Base-by-base conservation (phyloP, 83 land plant species). In the Picea engelmannii region DNA sequence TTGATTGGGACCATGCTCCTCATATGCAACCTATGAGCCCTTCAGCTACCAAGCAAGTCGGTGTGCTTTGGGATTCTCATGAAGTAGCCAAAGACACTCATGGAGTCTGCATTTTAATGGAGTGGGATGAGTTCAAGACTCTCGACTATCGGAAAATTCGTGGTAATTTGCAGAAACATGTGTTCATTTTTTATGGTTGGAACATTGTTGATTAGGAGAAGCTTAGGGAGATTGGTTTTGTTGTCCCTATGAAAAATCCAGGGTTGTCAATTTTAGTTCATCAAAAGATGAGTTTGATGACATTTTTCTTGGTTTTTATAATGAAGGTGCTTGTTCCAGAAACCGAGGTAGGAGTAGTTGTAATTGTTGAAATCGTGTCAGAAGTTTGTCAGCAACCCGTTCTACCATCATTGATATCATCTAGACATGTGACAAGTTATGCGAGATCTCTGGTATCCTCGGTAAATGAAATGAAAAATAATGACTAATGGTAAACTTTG, bases 21-120 rank as follows among this genome's bases (percentile, higher is more conserved):
- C 95, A 93, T 73, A 88, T 91, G 64, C 90, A 91, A 76, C 95
- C 95, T 21, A 85, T 87, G 88, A 93, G 93, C 84, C 95, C 93
- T 59, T 80, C 91, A 1, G 71, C 91, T 3, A 88, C 86, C 59
- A 91, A 93, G 83, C 84, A 87, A 66, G 93, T 93, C 18, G 58
- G 62, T 24, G 83, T 84, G 9, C 89, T 84, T 18, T 91, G 93
- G 93, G 90, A 93, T 83, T 91, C 95, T 17, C 91, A 93, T 64
- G 90, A 89, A 62, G 95, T 91, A 25, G 86, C 95, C 49, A 91
- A 89, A 79, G 93, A 84, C 61, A 91, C 95, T 24, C 95, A 93
- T 80, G 93, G 83, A 15, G 27, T 93, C 23, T 93, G 93, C 87
- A 89, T 93, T 58, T 70, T 93, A 55, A 93, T 91, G 4, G 95